Evolutionary conservation across 805 yeast genomes (phyloP).

Genomic region (Zygosaccharomyces rouxii): DNA sequence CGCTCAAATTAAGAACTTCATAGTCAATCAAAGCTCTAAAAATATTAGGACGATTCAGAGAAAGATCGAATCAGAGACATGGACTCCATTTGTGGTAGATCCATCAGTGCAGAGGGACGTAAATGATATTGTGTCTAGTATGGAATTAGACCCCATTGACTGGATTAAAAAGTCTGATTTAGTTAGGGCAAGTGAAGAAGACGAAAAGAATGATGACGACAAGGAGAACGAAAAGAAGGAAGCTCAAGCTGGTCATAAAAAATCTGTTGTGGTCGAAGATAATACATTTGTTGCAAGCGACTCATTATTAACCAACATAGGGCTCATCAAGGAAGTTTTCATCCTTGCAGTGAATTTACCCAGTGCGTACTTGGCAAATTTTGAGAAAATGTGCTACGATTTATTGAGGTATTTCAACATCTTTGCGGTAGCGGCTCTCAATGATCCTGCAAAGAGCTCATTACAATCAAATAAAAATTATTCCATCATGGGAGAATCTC

Average conservation of each 20-base stretch:
- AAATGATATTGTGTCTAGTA: constrained; percentile 48
- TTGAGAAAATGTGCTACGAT: constrained; percentile 44
- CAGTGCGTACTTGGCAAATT: constrained; percentile 28
- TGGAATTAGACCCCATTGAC: constrained; percentile 41
- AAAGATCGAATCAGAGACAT: constrained; percentile 61
- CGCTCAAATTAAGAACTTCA: constrained; percentile 60
- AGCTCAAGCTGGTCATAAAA: constrained; percentile 31
- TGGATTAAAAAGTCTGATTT: constrained; percentile 45
- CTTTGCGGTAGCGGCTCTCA: constrained; percentile 26
- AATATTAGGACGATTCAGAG: constrained; percentile 44
- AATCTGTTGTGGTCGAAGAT: constrained; percentile 46
- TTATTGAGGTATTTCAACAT: constrained; percentile 48
- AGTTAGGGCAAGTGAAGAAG: constrained; percentile 5
- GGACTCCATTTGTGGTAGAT: constrained; percentile 71
- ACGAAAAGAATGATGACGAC: constrained; percentile 11
- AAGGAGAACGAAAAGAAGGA: constrained; percentile 12
- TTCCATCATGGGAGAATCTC: constrained; percentile 41
- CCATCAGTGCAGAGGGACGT: constrained; percentile 45
- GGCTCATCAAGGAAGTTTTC: constrained; percentile 47
- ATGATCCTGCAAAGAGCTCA: constrained; percentile 19
- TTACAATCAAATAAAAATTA: constrained; percentile 34
- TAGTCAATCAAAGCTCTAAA: constrained; percentile 50
- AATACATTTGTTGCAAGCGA: constrained; percentile 56
- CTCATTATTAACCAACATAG: constrained; percentile 41
- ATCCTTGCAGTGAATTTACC: constrained; percentile 57